Base-by-base conservation (phyloP, 1,284 basidiomycete species). In the Ustilago lituana region DNA sequence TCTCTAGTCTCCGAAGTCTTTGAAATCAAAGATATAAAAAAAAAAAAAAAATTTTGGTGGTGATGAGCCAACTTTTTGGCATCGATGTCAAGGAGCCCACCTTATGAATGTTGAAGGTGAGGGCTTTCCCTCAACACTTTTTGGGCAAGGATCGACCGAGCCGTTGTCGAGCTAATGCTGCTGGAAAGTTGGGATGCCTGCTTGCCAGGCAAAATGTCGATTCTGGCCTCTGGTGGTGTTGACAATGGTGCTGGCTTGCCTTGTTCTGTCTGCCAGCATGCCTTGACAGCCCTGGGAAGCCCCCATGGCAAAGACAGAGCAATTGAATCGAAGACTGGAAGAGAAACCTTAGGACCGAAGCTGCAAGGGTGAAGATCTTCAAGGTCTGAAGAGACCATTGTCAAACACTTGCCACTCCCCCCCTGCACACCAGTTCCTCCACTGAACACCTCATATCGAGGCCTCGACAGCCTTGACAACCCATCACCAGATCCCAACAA, bases 331-430 rank as follows among this genome's bases (percentile, higher is more conserved):
- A n/a, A n/a, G n/a, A n/a, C n/a, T n/a, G n/a, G n/a, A n/a, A n/a
- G n/a, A n/a, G n/a, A n/a, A n/a, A n/a, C n/a, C 38, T 37, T 27
- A 40, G 47, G 27, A 41, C 38, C 38, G 22, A 51, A 51, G 48
- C 48, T 51, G 48, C 48, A 51, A 33, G 29, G 48, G 48, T 31
- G n/a, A 51, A 51, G 48, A 51, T 41, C 20, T 15, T 51, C 29
- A 24, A 39, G 32, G 20, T 26, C 46, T 24, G 15, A 33, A 38
- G 12, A 10, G 8, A 19, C 36, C 40, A 10, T 50, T 32, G 37
- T 50, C 38, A 15, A 50, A 50, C 37, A 39, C 47, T 50, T 20
- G 27, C 47, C 37, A 40, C n/a, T 4, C 47, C 27, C 27, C 29
- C 14, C 17, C 26, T 7, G 47, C 47, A 29, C 47, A 39, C 37